These are phyloP conservation scores for Aspergillus calidoustus DNA, from an alignment of 2,329 filamentous ascomycete genomes.

Conservation along the genomic window DNA sequence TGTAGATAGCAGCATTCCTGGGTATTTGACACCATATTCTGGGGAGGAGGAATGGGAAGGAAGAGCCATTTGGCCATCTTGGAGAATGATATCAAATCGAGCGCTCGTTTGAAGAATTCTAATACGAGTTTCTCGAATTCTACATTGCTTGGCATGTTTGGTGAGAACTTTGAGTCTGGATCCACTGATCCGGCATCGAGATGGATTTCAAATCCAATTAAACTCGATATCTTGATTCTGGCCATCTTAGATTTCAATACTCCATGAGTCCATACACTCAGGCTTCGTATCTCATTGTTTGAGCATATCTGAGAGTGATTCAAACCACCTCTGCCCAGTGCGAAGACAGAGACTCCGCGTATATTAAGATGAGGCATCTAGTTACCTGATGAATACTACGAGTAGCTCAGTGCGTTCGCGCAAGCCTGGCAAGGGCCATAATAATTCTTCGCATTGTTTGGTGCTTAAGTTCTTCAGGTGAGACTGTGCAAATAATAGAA, in stretches of 20 bases:
- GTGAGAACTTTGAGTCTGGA: neutral
- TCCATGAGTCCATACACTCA: neutral
- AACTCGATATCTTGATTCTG: neutral
- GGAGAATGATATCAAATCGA: neutral
- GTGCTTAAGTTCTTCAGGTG: neutral
- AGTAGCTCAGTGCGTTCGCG: too few relatives aligned
- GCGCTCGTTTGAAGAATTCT: neutral
- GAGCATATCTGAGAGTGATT: too few relatives aligned
- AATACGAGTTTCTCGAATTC: neutral
- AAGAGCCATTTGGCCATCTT: neutral
- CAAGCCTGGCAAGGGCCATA: neutral
- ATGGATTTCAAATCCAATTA: neutral
- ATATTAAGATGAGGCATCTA: neutral
- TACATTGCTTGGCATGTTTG: neutral
- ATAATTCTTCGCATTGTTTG: neutral
- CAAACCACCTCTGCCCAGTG: too few relatives aligned
- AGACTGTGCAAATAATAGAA: neutral
- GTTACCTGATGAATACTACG: neutral
- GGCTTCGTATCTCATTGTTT: too few relatives aligned
- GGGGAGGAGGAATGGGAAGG: constrained; percentile 1
- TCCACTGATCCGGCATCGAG: neutral
- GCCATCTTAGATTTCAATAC: neutral
- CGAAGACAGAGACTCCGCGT: neutral
- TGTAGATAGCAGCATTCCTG: constrained; percentile 4
- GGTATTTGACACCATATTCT: neutral